phyloP scores from a whole-genome alignment of 768 basidiomycete species.

The Leccinum subgranulosum region DNA sequence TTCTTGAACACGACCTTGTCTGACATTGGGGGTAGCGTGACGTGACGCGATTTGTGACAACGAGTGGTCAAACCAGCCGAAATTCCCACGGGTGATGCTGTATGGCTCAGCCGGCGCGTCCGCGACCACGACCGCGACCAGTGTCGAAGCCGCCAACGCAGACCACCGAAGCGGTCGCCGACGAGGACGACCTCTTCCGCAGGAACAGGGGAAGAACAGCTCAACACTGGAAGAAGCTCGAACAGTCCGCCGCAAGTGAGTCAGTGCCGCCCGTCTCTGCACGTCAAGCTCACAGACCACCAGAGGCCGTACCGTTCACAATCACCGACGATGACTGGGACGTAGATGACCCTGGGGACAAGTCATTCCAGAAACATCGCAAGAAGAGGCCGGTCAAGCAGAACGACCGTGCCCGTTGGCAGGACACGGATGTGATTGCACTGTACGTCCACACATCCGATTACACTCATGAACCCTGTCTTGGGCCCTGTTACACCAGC shows the following conservation, averaged over 20 bases:
- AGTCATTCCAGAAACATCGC: slow-evolving; percentile 35
- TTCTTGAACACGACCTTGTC: slow-evolving; percentile 42
- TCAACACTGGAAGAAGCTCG: slow-evolving; percentile 58
- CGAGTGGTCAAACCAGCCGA: neutral
- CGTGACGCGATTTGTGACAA: slow-evolving; percentile 24
- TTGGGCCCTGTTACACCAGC: neutral
- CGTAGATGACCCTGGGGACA: slow-evolving; percentile 3
- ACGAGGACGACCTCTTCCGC: slow-evolving; percentile 70
- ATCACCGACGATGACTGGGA: slow-evolving; percentile 25
- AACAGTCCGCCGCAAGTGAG: slow-evolving; percentile 54
- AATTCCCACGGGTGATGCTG: slow-evolving; percentile 28
- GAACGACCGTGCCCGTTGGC: slow-evolving; percentile 40
- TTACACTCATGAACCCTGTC: neutral
- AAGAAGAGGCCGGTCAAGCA: slow-evolving; percentile 37
- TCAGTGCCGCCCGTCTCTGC: slow-evolving; percentile 6
- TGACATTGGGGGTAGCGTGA: slow-evolving; percentile 20
- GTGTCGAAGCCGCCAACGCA: slow-evolving; percentile 22
- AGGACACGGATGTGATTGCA: slow-evolving; percentile 35
- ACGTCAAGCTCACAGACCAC: slow-evolving; percentile 6
- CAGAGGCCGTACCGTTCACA: slow-evolving; percentile 23
- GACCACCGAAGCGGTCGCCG: slow-evolving; percentile 27
- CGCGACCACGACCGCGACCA: slow-evolving; percentile 53
- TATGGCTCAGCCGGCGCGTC: slow-evolving; percentile 34
- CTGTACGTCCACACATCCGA: slow-evolving; percentile 35
- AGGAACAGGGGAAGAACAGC: slow-evolving; percentile 57